These are phyloP conservation scores for Solanum chacoense DNA, from an alignment of 305 asterid species.

Conservation along the genomic window DNA sequence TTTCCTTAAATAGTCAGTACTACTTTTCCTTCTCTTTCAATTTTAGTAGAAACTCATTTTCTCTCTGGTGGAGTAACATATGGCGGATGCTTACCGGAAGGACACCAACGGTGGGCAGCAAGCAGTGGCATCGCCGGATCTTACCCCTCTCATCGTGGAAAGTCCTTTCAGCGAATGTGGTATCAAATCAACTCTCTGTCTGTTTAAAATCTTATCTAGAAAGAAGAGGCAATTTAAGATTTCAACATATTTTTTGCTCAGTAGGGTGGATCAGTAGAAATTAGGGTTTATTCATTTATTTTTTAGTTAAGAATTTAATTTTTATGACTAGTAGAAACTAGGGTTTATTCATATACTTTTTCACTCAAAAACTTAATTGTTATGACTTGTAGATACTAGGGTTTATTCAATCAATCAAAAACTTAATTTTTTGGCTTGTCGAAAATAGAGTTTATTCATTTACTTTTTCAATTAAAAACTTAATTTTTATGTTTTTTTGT, in stretches of 20 bases:
- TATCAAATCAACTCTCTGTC: neutral
- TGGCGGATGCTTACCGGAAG: neutral
- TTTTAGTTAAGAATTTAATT: neutral
- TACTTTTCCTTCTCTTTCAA: neutral
- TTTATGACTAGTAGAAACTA: neutral
- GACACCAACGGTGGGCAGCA: neutral
- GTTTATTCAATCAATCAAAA: neutral
- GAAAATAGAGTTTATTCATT: neutral
- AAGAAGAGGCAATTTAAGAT: neutral
- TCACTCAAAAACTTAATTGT: neutral
- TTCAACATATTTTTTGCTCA: neutral
- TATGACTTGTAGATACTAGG: neutral
- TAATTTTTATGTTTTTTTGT: neutral
- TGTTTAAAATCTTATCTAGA: neutral
- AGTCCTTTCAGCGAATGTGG: slow-evolving; percentile 55
- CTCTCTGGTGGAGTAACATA: neutral
- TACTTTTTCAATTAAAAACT: neutral
- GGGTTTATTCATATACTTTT: neutral
- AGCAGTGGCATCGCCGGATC: neutral
- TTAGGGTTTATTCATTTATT: neutral
- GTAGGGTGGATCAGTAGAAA: neutral
- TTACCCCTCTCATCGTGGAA: slow-evolving; percentile 29
- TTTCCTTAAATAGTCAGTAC: neutral
- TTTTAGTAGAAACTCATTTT: neutral
- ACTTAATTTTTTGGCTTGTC: neutral